These are phyloP conservation scores for Leishmania lainsoni DNA, from an alignment of 208 protist species.

Conservation along the genomic window DNA sequence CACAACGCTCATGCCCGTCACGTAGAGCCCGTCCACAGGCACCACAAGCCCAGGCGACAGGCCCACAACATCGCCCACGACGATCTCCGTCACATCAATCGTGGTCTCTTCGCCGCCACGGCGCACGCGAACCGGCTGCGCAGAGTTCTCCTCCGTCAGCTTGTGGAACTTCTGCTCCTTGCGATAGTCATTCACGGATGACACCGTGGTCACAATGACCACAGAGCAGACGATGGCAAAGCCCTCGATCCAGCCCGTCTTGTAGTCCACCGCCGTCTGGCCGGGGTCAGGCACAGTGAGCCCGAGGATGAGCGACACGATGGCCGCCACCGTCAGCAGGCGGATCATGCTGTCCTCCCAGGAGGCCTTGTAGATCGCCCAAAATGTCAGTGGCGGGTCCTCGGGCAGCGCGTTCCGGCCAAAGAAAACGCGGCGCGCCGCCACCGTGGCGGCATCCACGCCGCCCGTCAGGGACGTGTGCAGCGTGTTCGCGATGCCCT, in stretches of 20 bases:
- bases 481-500: constrained; percentile 51
- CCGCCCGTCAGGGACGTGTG: constrained; percentile 38
- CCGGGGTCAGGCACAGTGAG: constrained; percentile 76
- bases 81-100: constrained; percentile 94
- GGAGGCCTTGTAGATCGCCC: constrained; percentile 71
- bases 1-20: constrained; percentile 76
- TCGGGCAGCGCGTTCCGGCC: constrained; percentile 69
- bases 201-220: constrained; percentile 92
- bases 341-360: constrained; percentile 87
- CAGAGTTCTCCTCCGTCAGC: constrained; percentile 93
- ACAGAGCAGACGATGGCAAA: constrained; percentile 96
- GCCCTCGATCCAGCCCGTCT: constrained; percentile 96
- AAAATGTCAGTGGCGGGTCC: constrained; percentile 79
- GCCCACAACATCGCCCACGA: constrained; percentile 95
- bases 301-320: constrained; percentile 76
- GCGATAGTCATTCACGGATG: constrained; percentile 94
- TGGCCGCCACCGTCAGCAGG: constrained; percentile 61
- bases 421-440: constrained; percentile 36
- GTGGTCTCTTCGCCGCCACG: constrained; percentile 79
- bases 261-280: constrained; percentile 62
- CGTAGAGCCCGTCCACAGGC: constrained; percentile 93
- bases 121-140: constrained; percentile 87
- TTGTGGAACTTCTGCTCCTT: constrained; percentile 96
- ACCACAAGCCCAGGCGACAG: constrained; percentile 90
- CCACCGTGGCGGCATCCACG: constrained; percentile 32